phyloP scores from a whole-genome alignment of 1,139 yeast species.

The Starmera stellimalicola region DNA sequence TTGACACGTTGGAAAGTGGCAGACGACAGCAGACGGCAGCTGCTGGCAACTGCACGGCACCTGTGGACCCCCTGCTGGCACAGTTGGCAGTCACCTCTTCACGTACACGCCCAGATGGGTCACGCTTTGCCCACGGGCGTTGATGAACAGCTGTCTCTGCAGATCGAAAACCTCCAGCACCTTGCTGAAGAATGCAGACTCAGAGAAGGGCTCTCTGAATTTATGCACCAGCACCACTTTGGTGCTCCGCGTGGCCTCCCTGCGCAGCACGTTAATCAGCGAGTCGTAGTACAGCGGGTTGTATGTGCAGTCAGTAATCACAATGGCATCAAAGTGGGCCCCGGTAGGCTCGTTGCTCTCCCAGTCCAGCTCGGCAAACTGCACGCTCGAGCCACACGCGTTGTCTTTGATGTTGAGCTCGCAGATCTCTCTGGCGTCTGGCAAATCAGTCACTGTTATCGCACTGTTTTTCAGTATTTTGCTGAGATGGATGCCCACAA shows the following conservation, averaged over 20 bases:
- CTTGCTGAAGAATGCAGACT: constrained; percentile 16
- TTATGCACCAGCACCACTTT: constrained; percentile 17
- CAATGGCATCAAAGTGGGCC: constrained; percentile 15
- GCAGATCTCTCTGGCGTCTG: constrained; percentile 19
- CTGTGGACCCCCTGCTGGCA: too few relatives aligned
- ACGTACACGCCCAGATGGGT: constrained; percentile 6
- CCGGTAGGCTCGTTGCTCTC: constrained; percentile 9
- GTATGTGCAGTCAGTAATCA: constrained; percentile 20
- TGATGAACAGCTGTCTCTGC: constrained; percentile 5
- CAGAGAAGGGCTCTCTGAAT: constrained; percentile 19
- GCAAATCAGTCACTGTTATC: constrained; percentile 18
- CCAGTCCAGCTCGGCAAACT: constrained; percentile 19
- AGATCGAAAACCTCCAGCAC: constrained; percentile 7
- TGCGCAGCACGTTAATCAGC: constrained; percentile 14
- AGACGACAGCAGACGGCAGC: too few relatives aligned
- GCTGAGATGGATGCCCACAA: constrained; percentile 15
- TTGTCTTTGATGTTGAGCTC: constrained; percentile 16
- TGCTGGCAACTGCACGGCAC: too few relatives aligned
- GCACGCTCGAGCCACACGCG: constrained; percentile 1
- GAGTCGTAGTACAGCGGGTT: constrained; percentile 21
- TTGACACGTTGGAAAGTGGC: too few relatives aligned
- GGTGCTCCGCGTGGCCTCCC: constrained; percentile 11
- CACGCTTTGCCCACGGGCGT: constrained; percentile 5
- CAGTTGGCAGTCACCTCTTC: too few relatives aligned
- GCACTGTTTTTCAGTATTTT: constrained; percentile 8